Evolutionary conservation across 1,139 yeast species (phyloP).

Genomic region (Pichia kudriavzevii): DNA sequence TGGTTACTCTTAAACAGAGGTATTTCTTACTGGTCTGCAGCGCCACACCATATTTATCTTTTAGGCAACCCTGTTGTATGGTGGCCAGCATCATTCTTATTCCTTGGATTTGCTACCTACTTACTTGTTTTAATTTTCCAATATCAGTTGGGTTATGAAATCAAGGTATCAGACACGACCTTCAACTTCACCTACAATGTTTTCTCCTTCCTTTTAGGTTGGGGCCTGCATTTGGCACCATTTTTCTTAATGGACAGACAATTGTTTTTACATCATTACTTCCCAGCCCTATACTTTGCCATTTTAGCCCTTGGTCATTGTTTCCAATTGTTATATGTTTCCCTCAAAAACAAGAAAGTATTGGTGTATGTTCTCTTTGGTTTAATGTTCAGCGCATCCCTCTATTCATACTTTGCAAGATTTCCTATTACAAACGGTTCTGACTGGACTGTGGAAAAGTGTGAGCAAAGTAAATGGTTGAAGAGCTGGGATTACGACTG

Average conservation of each 20-base stretch:
- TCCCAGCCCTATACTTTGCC: conserved; percentile 87
- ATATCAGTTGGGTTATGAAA: conserved; percentile 64
- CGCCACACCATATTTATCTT: conserved; percentile 72
- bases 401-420: conserved; percentile 53
- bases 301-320: conserved; percentile 77
- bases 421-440: conserved; percentile 72
- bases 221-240: conserved; percentile 80
- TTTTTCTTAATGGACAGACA: conserved; percentile 93
- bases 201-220: conserved; percentile 65
- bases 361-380: conserved; percentile 40
- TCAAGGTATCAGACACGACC: conserved; percentile 44
- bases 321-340: conserved; percentile 58
- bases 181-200: conserved; percentile 67
- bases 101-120: conserved; percentile 49
- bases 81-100: conserved; percentile 70
- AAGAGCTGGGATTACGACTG: conserved; percentile 86
- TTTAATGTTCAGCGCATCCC: conserved; percentile 42
- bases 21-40: conserved; percentile 77
- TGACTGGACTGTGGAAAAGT: conserved; percentile 70
- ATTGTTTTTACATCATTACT: conserved; percentile 84
- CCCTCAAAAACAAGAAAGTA: conserved; percentile 37
- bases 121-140: conserved; percentile 49
- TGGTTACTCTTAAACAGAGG: conserved; percentile 93
- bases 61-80: conserved; percentile 87
- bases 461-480: conserved; percentile 54